Base-by-base conservation (phyloP, 2,329 filamentous ascomycete species). In the Sporothrix mexicana region DNA sequence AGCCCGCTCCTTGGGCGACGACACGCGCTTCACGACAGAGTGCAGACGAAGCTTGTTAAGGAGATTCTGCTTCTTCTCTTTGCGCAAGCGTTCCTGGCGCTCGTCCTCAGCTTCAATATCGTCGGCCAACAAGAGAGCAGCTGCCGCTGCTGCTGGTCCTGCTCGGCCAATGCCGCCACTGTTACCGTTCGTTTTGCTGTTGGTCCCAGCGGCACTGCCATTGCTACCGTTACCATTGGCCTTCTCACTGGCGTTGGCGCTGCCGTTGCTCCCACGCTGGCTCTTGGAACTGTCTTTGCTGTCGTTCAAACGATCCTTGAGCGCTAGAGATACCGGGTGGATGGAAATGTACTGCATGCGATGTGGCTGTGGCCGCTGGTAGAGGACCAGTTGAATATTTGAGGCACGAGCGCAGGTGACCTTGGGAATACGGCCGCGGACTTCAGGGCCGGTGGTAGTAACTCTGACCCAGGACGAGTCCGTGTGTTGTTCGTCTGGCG, bases 311-410 rank as follows among this genome's bases (percentile, higher is more conserved):
- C 95, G 94, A 79, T 95, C 92, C 2, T 88, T 93, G 15, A 99
- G 84, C 0, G 94, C 94, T 57, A 99, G 86, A 0, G 94, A 91
- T 69, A 99, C 98, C 0, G 96, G 95, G 41, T 90, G 88, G 23
- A 98, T 85, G 0, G 96, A 99, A 77, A 98, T 92, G 81, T 98
- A 99, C 81, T 99, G 95, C 96, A 99, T 98, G 72, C 91, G 89
- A 45, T 88, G 90, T 0, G 96, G 95, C 72, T 92, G 88, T 0
- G 96, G 96, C 64, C 95, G 88, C 77, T 97, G 91, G 81, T 97
- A 99, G 73, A 97, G 86, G 73, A 98, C 92, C 61, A 98, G 88
- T 79, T 99, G 96, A 62, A 97, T 89, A 62, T 91, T 93, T 23
- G 92, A 86, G 5, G 90, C 89, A 74, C 88, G 88, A 66, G 90